Base-by-base conservation (phyloP, 2,329 filamentous ascomycete species). In the Colletotrichum scovillei region DNA sequence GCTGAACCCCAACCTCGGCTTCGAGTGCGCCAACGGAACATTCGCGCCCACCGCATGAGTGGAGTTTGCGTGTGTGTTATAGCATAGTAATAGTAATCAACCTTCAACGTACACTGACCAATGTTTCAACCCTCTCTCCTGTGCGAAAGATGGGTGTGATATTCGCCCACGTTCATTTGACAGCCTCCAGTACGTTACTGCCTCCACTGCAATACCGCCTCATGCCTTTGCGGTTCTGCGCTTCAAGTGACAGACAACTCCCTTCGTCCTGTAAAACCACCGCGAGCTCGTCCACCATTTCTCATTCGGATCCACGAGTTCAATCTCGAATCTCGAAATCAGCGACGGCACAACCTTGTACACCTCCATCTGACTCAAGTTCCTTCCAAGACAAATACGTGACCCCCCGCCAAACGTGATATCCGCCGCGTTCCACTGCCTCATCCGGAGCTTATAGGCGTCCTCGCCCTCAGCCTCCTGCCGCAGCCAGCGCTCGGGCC, bases 401-500 rank as follows among this genome's bases (percentile, higher is more conserved):
- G 80, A 81, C 2, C 84, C 84, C 0, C 79, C 81, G 8, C 84
- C 84, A 75, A 85, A 86, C 22, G 78, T 78, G 0, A 85, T 67
- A 53, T 83, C 81, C 0, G 81, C 76, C 35, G 81, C 78, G 56
- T 84, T 84, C 82, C 85, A 86, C 6, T 75, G 73, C 9, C 76
- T 74, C 46, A 82, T 78, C 2, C 85, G 80, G 32, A 76, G 70
- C 52, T 81, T 71, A 56, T 81, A 85, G 16, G 74, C 76, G 7
- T 79, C 80, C 0, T 79, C 77, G 5, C 53, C 35, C 75, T 86
- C 84, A 2, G 67, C 74, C 5, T 79, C 76, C 3, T 76, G 69
- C 38, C 76, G 78, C 8, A 89, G 77, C 87, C 87, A 90, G 4
- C 88, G 80, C 60, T 87, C 87, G 0, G 87, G 86, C 1, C 80